phyloP scores from a whole-genome alignment of 352 stramenopile genomes.

The Pythium chondricola region DNA sequence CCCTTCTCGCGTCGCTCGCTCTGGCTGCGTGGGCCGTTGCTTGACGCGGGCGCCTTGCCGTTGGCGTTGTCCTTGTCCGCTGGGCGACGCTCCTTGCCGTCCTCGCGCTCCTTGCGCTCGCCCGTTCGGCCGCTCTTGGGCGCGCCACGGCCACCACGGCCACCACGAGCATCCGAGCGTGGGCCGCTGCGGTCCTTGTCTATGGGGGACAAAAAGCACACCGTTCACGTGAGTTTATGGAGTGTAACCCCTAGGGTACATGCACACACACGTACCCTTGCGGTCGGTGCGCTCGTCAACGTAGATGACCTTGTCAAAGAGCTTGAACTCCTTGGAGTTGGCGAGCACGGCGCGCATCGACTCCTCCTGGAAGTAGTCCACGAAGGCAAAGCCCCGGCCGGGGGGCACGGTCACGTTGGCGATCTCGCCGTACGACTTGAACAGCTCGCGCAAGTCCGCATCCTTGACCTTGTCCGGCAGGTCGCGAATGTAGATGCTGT shows the following conservation, averaged over 20 bases:
- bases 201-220: not conserved
- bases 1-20: constrained; percentile 53
- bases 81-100: constrained; percentile 36
- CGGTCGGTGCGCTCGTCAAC: constrained; percentile 70
- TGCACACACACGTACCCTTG: constrained; percentile 36
- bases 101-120: constrained; percentile 65
- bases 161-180: constrained; percentile 43
- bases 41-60: constrained; percentile 21
- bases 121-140: constrained; percentile 36
- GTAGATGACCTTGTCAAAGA: constrained; percentile 69
- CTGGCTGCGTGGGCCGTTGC: constrained; percentile 25
- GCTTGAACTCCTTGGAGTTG: constrained; percentile 56
- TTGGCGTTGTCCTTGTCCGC: constrained; percentile 10
- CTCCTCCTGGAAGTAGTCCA: constrained; percentile 76
- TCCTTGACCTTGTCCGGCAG: constrained; percentile 70
- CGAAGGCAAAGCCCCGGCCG: constrained; percentile 69
- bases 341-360: constrained; percentile 69
- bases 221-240: not conserved
- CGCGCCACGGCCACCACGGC: constrained; percentile 36
- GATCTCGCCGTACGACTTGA: constrained; percentile 71
- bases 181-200: constrained; percentile 50
- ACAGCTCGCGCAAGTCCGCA: constrained; percentile 68
- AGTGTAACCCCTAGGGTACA: not conserved
- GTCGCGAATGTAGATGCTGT: constrained; percentile 78
- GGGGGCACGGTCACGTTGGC: constrained; percentile 56